phyloP scores from a whole-genome alignment of 2,329 filamentous ascomycete species.

The Pestalotiopsis sp. region DNA sequence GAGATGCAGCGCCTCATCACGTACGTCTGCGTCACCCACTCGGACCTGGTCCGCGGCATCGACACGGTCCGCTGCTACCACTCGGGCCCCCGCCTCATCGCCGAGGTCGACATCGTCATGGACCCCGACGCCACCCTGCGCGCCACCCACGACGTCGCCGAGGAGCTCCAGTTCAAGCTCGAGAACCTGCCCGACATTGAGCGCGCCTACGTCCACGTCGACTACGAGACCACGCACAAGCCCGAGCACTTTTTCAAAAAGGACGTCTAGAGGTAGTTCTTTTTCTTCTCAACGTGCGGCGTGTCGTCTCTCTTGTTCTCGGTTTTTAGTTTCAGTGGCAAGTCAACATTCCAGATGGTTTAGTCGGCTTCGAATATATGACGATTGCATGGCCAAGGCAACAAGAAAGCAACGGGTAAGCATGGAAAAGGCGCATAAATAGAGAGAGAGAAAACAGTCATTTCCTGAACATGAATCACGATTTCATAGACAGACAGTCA shows the following conservation, averaged over 20 bases:
- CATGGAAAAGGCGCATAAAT: not conserved
- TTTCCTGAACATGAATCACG: not conserved
- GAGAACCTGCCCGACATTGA: constrained; percentile 92
- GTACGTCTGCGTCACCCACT: constrained; percentile 94
- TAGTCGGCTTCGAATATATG: not conserved
- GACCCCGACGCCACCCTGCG: constrained; percentile 71
- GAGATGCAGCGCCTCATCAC: constrained; percentile 92
- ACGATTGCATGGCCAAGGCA: not conserved
- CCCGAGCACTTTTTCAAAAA: constrained; percentile 76
- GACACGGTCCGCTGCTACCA: constrained; percentile 96
- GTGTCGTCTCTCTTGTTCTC: not conserved
- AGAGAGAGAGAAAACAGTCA: not conserved
- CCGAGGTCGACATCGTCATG: constrained; percentile 97
- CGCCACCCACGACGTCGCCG: constrained; percentile 89
- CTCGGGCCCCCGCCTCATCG: constrained; percentile 83
- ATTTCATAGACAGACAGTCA: not conserved
- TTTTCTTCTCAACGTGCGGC: not conserved
- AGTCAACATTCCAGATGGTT: not conserved
- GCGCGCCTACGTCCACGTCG: constrained; percentile 93
- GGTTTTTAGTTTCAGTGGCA: not conserved
- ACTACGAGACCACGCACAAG: constrained; percentile 95
- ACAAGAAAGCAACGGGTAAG: not conserved
- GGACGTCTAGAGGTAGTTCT: constrained; percentile 45
- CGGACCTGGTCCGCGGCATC: constrained; percentile 77
- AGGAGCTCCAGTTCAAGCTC: constrained; percentile 91